These are phyloP conservation scores for Vigna radiata DNA, from an alignment of 306 rosid species.

Conservation along the genomic window DNA sequence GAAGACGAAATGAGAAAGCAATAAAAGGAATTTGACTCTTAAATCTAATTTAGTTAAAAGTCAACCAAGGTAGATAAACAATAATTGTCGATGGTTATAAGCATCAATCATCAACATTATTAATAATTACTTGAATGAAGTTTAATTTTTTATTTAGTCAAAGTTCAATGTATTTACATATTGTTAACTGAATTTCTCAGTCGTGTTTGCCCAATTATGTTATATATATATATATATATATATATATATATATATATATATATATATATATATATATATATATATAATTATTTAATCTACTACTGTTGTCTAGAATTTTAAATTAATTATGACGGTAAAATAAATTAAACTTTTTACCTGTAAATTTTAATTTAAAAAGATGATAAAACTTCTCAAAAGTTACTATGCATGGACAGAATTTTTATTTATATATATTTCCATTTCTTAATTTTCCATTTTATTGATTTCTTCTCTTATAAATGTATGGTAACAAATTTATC, in stretches of 20 bases:
- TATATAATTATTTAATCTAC: not conserved
- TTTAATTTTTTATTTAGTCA: constrained; percentile 6
- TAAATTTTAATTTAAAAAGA: no score
- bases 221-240: no score
- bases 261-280: not conserved
- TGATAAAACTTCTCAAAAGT: no score
- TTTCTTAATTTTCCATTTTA: no score
- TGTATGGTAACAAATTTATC: no score
- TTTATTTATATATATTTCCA: no score
- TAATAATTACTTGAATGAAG: no score
- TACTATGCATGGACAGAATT: no score
- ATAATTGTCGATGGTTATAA: constrained; percentile 37
- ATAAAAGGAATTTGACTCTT: constrained; percentile 19
- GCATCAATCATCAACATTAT: constrained; percentile 32
- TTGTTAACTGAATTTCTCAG: constrained; percentile 41
- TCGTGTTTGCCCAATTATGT: constrained; percentile 10
- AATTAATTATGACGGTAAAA: not conserved
- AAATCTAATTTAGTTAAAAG: constrained; percentile 33
- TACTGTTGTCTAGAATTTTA: not conserved
- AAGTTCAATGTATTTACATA: constrained; percentile 40
- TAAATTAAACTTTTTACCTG: no score
- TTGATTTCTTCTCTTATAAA: no score
- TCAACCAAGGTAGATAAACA: constrained; percentile 41
- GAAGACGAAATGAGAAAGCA: constrained; percentile 29
- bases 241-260: no score